Evolutionary conservation across 768 basidiomycete species (phyloP), one percentile per base, ranked within the genome.

Genomic region (Collybia mongolica): DNA sequence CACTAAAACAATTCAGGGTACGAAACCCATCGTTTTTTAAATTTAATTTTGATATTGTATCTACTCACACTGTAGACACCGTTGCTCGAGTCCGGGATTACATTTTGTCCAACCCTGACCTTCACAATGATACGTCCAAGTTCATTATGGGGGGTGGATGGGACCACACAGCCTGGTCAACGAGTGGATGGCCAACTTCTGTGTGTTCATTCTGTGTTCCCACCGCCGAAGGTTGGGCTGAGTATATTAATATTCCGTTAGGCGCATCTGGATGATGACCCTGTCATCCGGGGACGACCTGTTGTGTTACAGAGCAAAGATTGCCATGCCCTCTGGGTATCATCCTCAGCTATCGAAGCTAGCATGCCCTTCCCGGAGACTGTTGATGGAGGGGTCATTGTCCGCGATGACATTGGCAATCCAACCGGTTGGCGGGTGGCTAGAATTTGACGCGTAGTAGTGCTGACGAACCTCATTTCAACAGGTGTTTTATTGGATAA

Each of bases 241-340:
- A 19, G 32, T 52, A 45, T 46, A 6, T 29, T 46, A 40, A 41
- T 26, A 39, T 54, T 15, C 43, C 48, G 38, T 44, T 43, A 93
- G 90, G 79, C 71, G 6, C 86, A 88, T 60, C 70, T 95, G 2
- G 90, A 93, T 24, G 67, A 69, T 1, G 89, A 93, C 50, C 80
- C 83, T 5, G 57, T 89, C 5, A 73, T 95, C 17, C 69, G 70
- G 39, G 85, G 83, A 18, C 78, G 90, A 12, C 84, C 83, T 0
- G 82, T 97, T 36, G 72, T 89, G 14, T 74, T 96, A 15, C 85
- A 88, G 55, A 83, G 91, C 62, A 90, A 94, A 52, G 94, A 97
- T 65, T 86, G 85, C 5, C 94, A 96, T 67, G 92, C 90, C 0
- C 72, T 90, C 5, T 96, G 94, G 94, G 82, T 92, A 11, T 93